phyloP scores from a whole-genome alignment of 2,329 filamentous ascomycete species.

The Aaosphaeria arxii region DNA sequence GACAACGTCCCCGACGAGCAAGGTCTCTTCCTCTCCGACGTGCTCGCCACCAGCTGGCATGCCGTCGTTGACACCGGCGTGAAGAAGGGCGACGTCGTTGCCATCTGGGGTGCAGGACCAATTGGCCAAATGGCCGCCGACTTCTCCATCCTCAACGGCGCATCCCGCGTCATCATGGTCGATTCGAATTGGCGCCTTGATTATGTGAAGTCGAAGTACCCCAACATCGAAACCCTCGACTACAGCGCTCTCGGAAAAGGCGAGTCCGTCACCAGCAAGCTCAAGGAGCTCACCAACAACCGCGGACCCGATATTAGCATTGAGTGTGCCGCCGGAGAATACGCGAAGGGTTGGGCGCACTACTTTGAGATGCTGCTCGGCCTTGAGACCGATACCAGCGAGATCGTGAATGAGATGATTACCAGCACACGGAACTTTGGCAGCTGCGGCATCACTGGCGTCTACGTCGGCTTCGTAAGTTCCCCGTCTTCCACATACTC shows the following conservation, averaged over 20 bases:
- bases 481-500: neutral
- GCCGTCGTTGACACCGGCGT: slow-evolving; percentile 80
- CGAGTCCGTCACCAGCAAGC: slow-evolving; percentile 64
- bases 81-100: slow-evolving; percentile 72
- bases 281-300: slow-evolving; percentile 71
- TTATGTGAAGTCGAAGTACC: slow-evolving; percentile 63
- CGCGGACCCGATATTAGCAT: slow-evolving; percentile 70
- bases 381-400: slow-evolving; percentile 79
- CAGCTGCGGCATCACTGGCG: slow-evolving; percentile 73
- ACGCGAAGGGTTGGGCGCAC: slow-evolving; percentile 61
- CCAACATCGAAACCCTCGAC: slow-evolving; percentile 66
- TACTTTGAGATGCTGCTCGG: slow-evolving; percentile 61
- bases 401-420: slow-evolving; percentile 78
- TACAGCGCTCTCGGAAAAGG: slow-evolving; percentile 62
- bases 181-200: slow-evolving; percentile 71
- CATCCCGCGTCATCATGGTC: slow-evolving; percentile 72
- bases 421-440: slow-evolving; percentile 70
- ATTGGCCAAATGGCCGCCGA: slow-evolving; percentile 77
- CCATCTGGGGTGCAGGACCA: slow-evolving; percentile 83
- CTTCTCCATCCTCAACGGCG: slow-evolving; percentile 68
- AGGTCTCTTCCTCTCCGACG: slow-evolving; percentile 76
- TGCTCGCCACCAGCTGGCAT: slow-evolving; percentile 76
- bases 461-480: slow-evolving; percentile 59
- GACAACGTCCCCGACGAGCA: slow-evolving; percentile 82
- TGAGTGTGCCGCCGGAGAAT: slow-evolving; percentile 65